These are phyloP conservation scores for Xylaria venustula DNA, from an alignment of 495 filamentous ascomycete genomes.

Conservation along the genomic window DNA sequence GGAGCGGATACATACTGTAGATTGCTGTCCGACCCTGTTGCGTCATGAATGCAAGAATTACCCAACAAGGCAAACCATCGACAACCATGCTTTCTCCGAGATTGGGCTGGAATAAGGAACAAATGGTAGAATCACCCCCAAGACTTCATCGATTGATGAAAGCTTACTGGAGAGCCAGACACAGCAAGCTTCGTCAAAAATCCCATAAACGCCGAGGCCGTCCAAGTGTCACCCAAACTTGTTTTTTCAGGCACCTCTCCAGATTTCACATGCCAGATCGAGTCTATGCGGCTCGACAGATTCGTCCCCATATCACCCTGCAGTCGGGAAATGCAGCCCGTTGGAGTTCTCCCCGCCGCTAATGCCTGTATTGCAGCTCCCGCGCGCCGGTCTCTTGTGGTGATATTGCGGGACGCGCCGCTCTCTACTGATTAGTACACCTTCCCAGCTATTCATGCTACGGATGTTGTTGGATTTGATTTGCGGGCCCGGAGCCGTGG, in stretches of 20 bases:
- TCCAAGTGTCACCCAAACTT: background rate
- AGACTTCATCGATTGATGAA: background rate
- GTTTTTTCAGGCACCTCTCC: background rate
- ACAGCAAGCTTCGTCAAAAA: too few relatives aligned
- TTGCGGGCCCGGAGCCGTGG: conserved; percentile 1
- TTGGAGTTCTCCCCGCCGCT: conserved; percentile 1
- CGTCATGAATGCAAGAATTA: background rate
- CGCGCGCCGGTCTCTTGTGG: background rate
- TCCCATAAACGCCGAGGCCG: background rate
- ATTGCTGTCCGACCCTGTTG: background rate
- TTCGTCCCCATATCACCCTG: background rate
- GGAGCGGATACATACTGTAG: background rate
- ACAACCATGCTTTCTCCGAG: background rate
- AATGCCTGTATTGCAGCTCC: background rate
- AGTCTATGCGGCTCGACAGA: background rate
- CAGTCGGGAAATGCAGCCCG: background rate
- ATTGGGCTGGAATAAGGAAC: background rate
- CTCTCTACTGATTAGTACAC: background rate
- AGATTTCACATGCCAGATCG: conserved; percentile 7
- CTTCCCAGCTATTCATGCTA: background rate
- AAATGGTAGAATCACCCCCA: background rate
- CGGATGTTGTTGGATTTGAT: background rate
- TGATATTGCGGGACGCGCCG: background rate
- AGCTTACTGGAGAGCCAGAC: too few relatives aligned
- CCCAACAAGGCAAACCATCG: background rate